Base-by-base conservation (phyloP, 768 basidiomycete species). In the Cystobasidium onofrii region DNA sequence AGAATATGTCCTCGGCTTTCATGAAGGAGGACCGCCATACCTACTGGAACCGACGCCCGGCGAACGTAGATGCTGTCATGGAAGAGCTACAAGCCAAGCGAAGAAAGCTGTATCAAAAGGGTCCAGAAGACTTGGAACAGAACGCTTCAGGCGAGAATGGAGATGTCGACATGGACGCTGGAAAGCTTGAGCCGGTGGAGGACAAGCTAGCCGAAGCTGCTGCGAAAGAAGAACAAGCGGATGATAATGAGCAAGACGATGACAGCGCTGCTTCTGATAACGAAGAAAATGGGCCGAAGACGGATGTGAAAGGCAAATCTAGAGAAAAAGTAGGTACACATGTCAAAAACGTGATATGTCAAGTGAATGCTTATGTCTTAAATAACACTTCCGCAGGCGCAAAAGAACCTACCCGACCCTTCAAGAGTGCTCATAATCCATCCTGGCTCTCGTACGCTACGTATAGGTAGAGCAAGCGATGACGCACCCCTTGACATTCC, bases 341-440 rank as follows among this genome's bases (percentile, higher is more conserved):
- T 15, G 39, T 39, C 15, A 15, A 6, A 39, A 15, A 6, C 15
- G 7, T 39, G 39, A 39, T 6, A 39, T 6, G 39, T 39, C 39
- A 15, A 15, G n/a, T n/a, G n/a, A n/a, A n/a, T n/a, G n/a, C n/a
- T n/a, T n/a, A n/a, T n/a, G n/a, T n/a, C n/a, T n/a, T n/a, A n/a
- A n/a, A n/a, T n/a, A 41, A 31, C 29, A 34, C 64, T 27, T 15
- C 54, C 70, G 25, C 12, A 9, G 31, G 36, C 64, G 50, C 62
- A 57, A 31, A 34, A 34, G 10, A 39, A 27, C 20, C 55, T 71
- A 25, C 36, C 36, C 6, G 74, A 76, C 43, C 73, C 78, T 1
- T 70, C 71, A 43, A 74, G 72, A n/a, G 77, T 76, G 18, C 75
- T 80, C 72, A 74, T 80, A 31, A 76, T 80, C 52, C 79, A 80